Percentiles rank a stretch among this genome's conserved stretches.
Conservation (phyloP, 352 stramenopile genomes). For the Phytophthora pseudosyringae region DNA sequence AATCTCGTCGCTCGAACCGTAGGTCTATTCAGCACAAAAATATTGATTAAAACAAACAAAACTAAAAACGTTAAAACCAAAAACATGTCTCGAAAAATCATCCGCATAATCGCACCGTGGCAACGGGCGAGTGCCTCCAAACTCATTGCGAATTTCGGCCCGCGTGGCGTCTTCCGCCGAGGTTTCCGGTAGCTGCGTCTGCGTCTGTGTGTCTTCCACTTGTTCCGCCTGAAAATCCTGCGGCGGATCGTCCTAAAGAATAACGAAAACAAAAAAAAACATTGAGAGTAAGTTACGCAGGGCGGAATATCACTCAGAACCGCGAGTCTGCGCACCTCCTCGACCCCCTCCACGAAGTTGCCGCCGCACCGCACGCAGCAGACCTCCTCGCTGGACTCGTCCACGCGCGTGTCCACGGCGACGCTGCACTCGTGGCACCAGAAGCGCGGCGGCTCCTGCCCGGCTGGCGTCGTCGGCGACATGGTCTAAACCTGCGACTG, state of each 20-base stretch:
- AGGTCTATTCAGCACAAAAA: constrained; percentile 15
- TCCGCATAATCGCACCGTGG: constrained; percentile 17
- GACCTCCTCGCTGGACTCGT: constrained; percentile 68
- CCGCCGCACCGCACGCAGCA: constrained; percentile 73
- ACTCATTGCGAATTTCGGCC: constrained; percentile 45
- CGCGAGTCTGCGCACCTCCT: constrained; percentile 46
- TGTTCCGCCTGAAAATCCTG: constrained; percentile 54
- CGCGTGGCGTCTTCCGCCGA: constrained; percentile 4
- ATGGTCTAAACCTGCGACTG: constrained; percentile 24
- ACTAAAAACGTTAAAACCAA: constrained; percentile 2
- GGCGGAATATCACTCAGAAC: background rate
- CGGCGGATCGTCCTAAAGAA: constrained; percentile 65
- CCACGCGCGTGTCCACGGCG: constrained; percentile 61
- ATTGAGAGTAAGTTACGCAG: constrained; percentile 8
- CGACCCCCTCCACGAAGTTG: constrained; percentile 90
- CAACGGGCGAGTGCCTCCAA: constrained; percentile 31
- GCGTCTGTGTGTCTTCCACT: constrained; percentile 31
- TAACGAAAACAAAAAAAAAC: constrained; percentile 12
- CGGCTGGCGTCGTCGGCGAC: constrained; percentile 27
- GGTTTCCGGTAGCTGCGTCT: constrained; percentile 14
- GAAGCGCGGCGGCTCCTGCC: constrained; percentile 48
- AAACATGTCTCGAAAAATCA: constrained; percentile 2
- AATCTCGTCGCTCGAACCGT: constrained; percentile 24
- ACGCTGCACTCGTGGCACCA: constrained; percentile 86
- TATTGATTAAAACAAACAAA: background rate